Conservation (phyloP, 768 basidiomycete species). For the Lactifluus volemus region DNA sequence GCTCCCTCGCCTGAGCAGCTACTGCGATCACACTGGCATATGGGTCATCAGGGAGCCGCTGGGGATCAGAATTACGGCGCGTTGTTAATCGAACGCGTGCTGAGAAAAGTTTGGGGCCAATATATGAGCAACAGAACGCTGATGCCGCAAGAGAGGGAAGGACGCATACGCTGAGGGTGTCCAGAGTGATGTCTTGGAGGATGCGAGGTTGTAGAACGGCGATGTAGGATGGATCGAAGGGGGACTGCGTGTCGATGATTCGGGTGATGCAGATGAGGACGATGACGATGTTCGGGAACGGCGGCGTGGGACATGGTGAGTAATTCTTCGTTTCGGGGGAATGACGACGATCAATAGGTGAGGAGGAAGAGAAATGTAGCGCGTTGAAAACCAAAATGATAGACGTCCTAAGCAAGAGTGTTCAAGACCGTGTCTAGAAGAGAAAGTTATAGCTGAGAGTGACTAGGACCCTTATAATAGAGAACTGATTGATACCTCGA, state of each 20-base stretch:
- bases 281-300: not conserved
- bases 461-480: conserved; percentile 4
- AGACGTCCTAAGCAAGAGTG: not conserved
- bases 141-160: not conserved
- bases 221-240: conserved; percentile 11
- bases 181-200: not conserved
- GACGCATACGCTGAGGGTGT: conserved; percentile 8
- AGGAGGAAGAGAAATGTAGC: not conserved
- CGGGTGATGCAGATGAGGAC: conserved; percentile 3
- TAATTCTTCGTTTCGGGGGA: not conserved
- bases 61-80: conserved; percentile 10
- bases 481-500: not conserved
- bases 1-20: conserved; percentile 7
- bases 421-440: not conserved
- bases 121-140: not conserved
- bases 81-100: conserved; percentile 8
- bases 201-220: not conserved
- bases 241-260: conserved; percentile 15
- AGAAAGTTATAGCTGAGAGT: not conserved
- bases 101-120: not conserved
- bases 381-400: not conserved
- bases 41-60: conserved; percentile 1
- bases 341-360: not conserved
- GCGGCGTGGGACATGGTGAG: conserved; percentile 12
- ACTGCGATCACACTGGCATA: conserved; percentile 5